These are phyloP conservation scores for Aspergillus hiratsukae DNA, from an alignment of 2,329 filamentous ascomycete species.

Conservation along the genomic window DNA sequence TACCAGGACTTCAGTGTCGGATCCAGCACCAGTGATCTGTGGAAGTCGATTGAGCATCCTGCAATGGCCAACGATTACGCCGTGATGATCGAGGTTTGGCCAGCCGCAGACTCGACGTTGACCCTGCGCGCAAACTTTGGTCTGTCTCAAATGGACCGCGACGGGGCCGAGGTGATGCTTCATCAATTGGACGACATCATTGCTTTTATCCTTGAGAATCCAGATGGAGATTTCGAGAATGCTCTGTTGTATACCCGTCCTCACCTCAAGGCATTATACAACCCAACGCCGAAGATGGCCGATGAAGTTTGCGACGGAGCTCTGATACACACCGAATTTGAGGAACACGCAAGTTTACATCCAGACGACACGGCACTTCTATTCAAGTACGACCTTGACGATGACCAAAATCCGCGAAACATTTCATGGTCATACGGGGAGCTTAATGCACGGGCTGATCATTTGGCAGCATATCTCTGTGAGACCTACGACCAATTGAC, in stretches of 20 bases:
- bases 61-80: slow-evolving; percentile 30
- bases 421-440: slow-evolving; percentile 31
- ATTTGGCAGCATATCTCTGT: slow-evolving; percentile 27
- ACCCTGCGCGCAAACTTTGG: slow-evolving; percentile 26
- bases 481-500: slow-evolving; percentile 20
- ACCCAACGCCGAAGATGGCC: slow-evolving; percentile 10
- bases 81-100: slow-evolving; percentile 31
- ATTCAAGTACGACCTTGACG: slow-evolving; percentile 25
- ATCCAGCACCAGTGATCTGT: slow-evolving; percentile 10
- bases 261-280: slow-evolving; percentile 18
- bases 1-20: slow-evolving; percentile 29
- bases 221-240: slow-evolving; percentile 18
- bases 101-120: slow-evolving; percentile 17
- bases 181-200: slow-evolving; percentile 23
- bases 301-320: slow-evolving; percentile 10
- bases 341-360: slow-evolving; percentile 19
- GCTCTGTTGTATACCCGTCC: slow-evolving; percentile 7
- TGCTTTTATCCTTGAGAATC: slow-evolving; percentile 20
- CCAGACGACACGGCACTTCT: slow-evolving; percentile 26
- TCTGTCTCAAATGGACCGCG: slow-evolving; percentile 19
- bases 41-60: slow-evolving; percentile 18
- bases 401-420: slow-evolving; percentile 14
- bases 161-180: slow-evolving; percentile 23
- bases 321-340: slow-evolving; percentile 26
- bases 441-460: slow-evolving; percentile 32